phyloP scores from a whole-genome alignment of 108 stramenopile genomes.

The Cyclostephanos invisitatus region DNA sequence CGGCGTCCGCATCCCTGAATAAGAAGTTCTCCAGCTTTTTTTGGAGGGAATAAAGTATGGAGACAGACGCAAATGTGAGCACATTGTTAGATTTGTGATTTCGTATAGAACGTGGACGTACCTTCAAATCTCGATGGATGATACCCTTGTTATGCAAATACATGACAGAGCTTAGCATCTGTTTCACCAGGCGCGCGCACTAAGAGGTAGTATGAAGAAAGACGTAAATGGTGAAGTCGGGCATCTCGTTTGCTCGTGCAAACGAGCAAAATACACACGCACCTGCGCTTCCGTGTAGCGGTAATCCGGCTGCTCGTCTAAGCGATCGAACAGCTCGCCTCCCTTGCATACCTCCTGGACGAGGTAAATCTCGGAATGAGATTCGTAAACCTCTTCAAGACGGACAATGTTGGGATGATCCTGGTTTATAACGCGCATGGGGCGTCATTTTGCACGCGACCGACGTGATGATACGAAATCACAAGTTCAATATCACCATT shows the following conservation, averaged over 20 bases:
- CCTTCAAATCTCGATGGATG: constrained; percentile 63
- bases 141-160: constrained; percentile 94
- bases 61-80: neutral
- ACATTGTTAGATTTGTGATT: too few relatives aligned
- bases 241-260: neutral
- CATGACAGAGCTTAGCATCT: constrained; percentile 88
- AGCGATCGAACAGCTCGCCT: constrained; percentile 93
- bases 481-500: neutral
- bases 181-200: constrained; percentile 85
- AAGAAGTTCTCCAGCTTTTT: constrained; percentile 93
- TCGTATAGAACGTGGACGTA: neutral
- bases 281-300: constrained; percentile 88
- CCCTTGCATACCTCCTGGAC: constrained; percentile 95
- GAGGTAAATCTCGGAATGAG: constrained; percentile 82
- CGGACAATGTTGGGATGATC: constrained; percentile 90
- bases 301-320: constrained; percentile 89
- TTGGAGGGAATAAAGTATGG: neutral
- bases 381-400: constrained; percentile 84
- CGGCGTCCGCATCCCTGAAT: constrained; percentile 61
- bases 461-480: too few relatives aligned
- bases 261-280: neutral
- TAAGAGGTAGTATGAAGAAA: constrained; percentile 9
- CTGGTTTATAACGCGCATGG: constrained; percentile 10
- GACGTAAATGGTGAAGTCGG: neutral
- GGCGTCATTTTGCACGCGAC: neutral